Evolutionary conservation across 2,329 filamentous ascomycete genomes (phyloP).

Genomic region (Trichothecium roseum): DNA sequence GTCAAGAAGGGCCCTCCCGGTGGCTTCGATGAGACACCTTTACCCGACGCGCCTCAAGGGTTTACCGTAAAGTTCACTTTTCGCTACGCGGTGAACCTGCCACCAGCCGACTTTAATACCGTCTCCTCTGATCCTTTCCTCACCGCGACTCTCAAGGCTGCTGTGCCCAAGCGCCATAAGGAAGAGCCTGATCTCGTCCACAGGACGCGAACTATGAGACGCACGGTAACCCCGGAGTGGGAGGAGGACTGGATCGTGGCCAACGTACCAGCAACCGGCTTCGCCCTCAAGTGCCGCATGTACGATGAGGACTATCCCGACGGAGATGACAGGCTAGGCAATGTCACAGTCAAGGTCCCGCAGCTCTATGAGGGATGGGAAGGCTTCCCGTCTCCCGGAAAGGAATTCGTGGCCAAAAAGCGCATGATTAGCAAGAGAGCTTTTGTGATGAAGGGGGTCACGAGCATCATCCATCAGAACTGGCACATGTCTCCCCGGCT

Average conservation of each 20-base stretch:
- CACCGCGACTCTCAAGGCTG: slow-evolving; percentile 61
- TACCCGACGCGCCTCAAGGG: slow-evolving; percentile 64
- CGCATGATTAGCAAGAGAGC: slow-evolving; percentile 79
- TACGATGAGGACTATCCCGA: slow-evolving; percentile 87
- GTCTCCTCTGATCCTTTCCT: slow-evolving; percentile 79
- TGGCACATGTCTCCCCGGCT: slow-evolving; percentile 61
- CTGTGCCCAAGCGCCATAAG: slow-evolving; percentile 67
- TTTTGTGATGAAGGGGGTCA: slow-evolving; percentile 61
- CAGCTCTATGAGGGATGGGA: slow-evolving; percentile 54
- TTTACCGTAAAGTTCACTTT: slow-evolving; percentile 83
- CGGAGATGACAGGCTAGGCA: slow-evolving; percentile 78
- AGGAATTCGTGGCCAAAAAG: slow-evolving; percentile 66
- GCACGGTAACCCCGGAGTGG: slow-evolving; percentile 68
- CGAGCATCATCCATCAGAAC: slow-evolving; percentile 49
- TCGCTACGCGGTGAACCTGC: slow-evolving; percentile 69
- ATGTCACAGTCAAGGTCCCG: slow-evolving; percentile 61
- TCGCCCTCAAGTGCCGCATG: slow-evolving; percentile 73
- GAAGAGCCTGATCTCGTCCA: slow-evolving; percentile 69
- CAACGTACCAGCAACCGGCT: slow-evolving; percentile 72
- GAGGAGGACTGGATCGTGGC: slow-evolving; percentile 79
- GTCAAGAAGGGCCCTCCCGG: slow-evolving; percentile 47
- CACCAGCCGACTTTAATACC: slow-evolving; percentile 67
- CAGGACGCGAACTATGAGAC: slow-evolving; percentile 67
- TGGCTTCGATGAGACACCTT: slow-evolving; percentile 69
- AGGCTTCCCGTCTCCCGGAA: slow-evolving; percentile 49